Base-by-base conservation (phyloP, 2,329 filamentous ascomycete genomes). In the Amylocarpus encephaloides region DNA sequence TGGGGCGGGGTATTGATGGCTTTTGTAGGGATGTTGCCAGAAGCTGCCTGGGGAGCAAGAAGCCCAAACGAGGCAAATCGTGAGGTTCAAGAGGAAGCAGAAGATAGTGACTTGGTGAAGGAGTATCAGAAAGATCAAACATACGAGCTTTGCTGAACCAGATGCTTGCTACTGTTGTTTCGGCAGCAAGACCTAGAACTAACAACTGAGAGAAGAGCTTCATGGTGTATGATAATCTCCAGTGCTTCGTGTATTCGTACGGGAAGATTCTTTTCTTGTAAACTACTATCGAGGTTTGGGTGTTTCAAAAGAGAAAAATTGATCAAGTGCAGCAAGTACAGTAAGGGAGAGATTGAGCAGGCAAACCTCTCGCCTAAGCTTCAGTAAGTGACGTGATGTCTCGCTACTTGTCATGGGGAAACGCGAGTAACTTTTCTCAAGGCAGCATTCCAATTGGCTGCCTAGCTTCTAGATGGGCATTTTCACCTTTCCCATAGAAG, bases 91-190 rank as follows among this genome's bases (percentile, higher is more conserved):
- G 7, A 46, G 18, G 18, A 12, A 45, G 15, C 50, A 41, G 50
- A 34, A 35, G 32, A 52, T 51, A 45, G 42, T 29, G 50, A 49
- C 12, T 46, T 29, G 18, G 29, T 30, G 29, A 13, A 43, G 29
- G 34, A 15, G 35, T 13, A 26, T 16, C 38, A 42, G 47, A 46
- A 30, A 48, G 43, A 16, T 34, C 15, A 58, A 43, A 72, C 86
- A 63, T 78, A 95, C 91, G 85, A 65, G 88, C 76, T 71, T 89
- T 93, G 66, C 79, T 81, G 67, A 95, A 90, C 90, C 90, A 96
- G 69, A 73, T 86, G 72, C 84, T 90, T 58, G 83, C 88, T 56
- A 81, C 71, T 43, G 80, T 82, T 55, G 77, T 78, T 65, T 88
- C 80, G 36, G 85, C 79, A 66, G 86, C 85, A 51, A 95, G 73